phyloP scores from a whole-genome alignment of 208 protist genomes.

The Herpetomonas samuelpessoai region DNA sequence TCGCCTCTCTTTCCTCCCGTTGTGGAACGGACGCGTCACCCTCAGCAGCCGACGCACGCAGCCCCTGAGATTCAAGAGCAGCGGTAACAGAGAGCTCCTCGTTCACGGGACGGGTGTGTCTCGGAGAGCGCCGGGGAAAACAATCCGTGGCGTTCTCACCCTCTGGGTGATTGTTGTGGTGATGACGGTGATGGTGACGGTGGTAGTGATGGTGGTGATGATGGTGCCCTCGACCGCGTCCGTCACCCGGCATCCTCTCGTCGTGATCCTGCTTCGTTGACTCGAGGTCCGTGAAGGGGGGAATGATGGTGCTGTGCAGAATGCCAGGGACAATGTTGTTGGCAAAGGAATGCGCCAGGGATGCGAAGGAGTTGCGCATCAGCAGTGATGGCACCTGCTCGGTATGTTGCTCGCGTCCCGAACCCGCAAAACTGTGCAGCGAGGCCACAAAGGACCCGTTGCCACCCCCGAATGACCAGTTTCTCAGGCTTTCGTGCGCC shows the following conservation, averaged over 20 bases:
- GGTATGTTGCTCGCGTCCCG: constrained; percentile 1
- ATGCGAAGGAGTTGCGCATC: constrained; percentile 37
- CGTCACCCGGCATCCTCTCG: neutral
- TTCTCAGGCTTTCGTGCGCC: neutral
- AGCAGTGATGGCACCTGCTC: constrained; percentile 19
- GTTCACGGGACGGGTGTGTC: neutral
- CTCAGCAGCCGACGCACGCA: neutral
- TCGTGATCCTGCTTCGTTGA: neutral
- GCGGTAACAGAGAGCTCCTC: neutral
- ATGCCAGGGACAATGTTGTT: constrained; percentile 32
- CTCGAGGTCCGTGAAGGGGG: constrained; percentile 5
- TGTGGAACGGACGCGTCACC: neutral
- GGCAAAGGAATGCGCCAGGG: constrained; percentile 42
- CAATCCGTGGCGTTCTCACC: no score
- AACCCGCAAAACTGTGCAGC: constrained; percentile 10
- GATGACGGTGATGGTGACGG: neutral
- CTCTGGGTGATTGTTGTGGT: no score
- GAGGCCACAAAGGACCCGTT: neutral
- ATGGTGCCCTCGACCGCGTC: neutral
- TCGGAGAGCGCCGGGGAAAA: no score
- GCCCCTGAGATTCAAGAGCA: no score
- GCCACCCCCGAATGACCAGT: neutral
- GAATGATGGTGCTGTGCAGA: constrained; percentile 32
- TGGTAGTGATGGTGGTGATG: neutral
- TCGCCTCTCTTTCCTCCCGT: no score